Evolutionary conservation across 1,139 yeast genomes (phyloP).

Genomic region (Yamadazyma pseudoaaseri): DNA sequence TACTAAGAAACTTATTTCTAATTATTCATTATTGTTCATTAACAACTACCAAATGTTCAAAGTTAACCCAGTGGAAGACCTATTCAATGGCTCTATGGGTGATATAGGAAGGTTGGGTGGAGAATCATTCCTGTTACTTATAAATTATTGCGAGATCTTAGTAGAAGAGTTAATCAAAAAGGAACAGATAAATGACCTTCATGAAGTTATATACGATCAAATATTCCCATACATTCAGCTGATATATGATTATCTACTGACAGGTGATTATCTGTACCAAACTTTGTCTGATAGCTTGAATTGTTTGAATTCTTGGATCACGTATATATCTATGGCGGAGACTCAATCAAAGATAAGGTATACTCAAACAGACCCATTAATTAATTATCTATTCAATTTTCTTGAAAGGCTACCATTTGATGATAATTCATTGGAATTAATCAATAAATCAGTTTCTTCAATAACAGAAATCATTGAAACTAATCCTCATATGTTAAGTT

Average conservation of each 20-base stretch:
- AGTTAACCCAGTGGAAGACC: conserved; percentile 13
- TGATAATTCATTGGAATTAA: conserved; percentile 18
- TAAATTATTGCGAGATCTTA: conserved; percentile 46
- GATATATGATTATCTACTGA: not conserved
- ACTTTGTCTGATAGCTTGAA: conserved; percentile 26
- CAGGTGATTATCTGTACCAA: conserved; percentile 5
- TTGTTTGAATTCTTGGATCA: conserved; percentile 34
- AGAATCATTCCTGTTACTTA: conserved; percentile 12
- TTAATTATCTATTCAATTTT: conserved; percentile 21
- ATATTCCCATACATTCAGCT: conserved; percentile 11
- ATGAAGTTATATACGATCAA: conserved; percentile 24
- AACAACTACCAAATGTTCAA: conserved; percentile 22
- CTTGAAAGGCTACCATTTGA: conserved; percentile 9
- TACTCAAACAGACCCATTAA: conserved; percentile 17
- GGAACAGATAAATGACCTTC: conserved; percentile 25
- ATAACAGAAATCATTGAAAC: conserved; percentile 48
- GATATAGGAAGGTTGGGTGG: conserved; percentile 6
- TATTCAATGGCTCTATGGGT: conserved; percentile 3
- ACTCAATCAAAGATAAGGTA: conserved; percentile 35
- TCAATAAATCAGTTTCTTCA: conserved; percentile 31
- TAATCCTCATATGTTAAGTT: conserved; percentile 39
- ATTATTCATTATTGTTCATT: conserved; percentile 51
- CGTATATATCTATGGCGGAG: conserved; percentile 35
- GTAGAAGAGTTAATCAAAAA: conserved; percentile 55
- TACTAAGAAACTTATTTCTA: conserved; percentile 43